A percentile compares a stretch with the other conserved stretches of the same genome.
phyloP scores from a whole-genome alignment of 805 yeast species.

The Wickerhamomyces ciferrii region DNA sequence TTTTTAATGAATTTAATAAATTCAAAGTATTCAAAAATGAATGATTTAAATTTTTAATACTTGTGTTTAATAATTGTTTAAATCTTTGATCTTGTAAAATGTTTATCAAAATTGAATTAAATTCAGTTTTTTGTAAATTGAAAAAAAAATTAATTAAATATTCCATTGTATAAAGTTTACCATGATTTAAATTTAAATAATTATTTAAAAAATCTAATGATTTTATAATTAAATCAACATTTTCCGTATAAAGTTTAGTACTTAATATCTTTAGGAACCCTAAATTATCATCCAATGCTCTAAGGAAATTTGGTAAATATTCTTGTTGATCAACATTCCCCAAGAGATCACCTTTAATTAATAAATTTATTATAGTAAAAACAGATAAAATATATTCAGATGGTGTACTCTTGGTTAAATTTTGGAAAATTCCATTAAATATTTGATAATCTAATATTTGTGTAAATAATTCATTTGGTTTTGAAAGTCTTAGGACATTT shows the following conservation, averaged over 20 bases:
- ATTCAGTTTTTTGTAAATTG: constrained; percentile 41
- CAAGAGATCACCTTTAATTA: constrained; percentile 19
- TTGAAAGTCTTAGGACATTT: constrained; percentile 42
- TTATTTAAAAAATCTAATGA: constrained; percentile 16
- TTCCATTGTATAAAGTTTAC: constrained; percentile 12
- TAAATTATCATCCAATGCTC: constrained; percentile 13
- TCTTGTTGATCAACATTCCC: constrained; percentile 8
- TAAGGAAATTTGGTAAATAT: constrained; percentile 11
- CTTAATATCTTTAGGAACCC: constrained; percentile 11
- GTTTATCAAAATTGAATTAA: constrained; percentile 37
- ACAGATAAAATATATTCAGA: constrained; percentile 41
- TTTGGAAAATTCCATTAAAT: constrained; percentile 34
- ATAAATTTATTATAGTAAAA: constrained; percentile 27
- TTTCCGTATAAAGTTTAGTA: constrained; percentile 14
- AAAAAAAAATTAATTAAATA: constrained; percentile 37
- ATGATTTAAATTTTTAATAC: constrained; percentile 6
- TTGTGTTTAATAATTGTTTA: constrained; percentile 4
- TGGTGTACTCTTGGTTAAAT: constrained; percentile 36
- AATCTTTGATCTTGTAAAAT: constrained; percentile 29
- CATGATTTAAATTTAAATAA: constrained; percentile 15
- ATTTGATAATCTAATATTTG: constrained; percentile 34
- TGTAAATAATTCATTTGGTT: constrained; percentile 29
- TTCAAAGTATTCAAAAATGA: constrained; percentile 9
- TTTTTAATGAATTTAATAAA: constrained; percentile 8
- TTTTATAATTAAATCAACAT: constrained; percentile 16